Conservation (phyloP, 1,284 basidiomycete species). For the Termitomyces sp. region DNA sequence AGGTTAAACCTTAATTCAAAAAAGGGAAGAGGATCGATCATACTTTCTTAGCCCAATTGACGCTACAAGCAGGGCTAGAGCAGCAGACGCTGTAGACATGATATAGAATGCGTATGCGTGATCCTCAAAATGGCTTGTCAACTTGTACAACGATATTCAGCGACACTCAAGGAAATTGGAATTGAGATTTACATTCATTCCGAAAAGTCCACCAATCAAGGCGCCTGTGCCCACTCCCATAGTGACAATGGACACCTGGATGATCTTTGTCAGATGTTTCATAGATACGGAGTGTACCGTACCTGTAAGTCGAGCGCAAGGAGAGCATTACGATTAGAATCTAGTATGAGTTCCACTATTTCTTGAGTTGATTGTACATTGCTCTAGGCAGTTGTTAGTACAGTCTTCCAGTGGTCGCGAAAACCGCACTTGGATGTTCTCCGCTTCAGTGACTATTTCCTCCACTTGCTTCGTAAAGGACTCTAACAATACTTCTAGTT, state of each 20-base stretch:
- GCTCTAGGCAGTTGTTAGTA: slow-evolving; percentile 40
- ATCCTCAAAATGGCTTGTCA: slow-evolving; percentile 66
- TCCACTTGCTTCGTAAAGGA: slow-evolving; percentile 95
- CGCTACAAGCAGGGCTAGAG: slow-evolving; percentile 52
- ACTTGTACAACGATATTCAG: slow-evolving; percentile 34
- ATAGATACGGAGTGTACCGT: slow-evolving; percentile 12
- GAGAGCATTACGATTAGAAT: slow-evolving; percentile 92
- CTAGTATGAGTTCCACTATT: slow-evolving; percentile 94
- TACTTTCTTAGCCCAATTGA: slow-evolving; percentile 62
- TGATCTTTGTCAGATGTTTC: slow-evolving; percentile 4
- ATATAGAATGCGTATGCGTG: slow-evolving; percentile 62
- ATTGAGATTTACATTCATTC: slow-evolving; percentile 76
- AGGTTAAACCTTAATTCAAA: slow-evolving; percentile 4
- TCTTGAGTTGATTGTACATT: slow-evolving; percentile 97
- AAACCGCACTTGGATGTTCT: slow-evolving; percentile 69
- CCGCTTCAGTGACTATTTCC: slow-evolving; percentile 90
- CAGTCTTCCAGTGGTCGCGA: background rate
- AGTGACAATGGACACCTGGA: slow-evolving; percentile 85
- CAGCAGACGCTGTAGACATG: slow-evolving; percentile 53
- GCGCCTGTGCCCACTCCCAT: slow-evolving; percentile 92
- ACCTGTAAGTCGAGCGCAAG: slow-evolving; percentile 90
- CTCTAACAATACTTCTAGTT: slow-evolving; percentile 89
- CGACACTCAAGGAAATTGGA: slow-evolving; percentile 9
- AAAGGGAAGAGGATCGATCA: slow-evolving; percentile 14
- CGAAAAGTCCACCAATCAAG: slow-evolving; percentile 88